Percentiles rank a stretch among this genome's conserved stretches.
Conservation (phyloP, 768 basidiomycete genomes). For the Phaeotremella skinneri region DNA sequence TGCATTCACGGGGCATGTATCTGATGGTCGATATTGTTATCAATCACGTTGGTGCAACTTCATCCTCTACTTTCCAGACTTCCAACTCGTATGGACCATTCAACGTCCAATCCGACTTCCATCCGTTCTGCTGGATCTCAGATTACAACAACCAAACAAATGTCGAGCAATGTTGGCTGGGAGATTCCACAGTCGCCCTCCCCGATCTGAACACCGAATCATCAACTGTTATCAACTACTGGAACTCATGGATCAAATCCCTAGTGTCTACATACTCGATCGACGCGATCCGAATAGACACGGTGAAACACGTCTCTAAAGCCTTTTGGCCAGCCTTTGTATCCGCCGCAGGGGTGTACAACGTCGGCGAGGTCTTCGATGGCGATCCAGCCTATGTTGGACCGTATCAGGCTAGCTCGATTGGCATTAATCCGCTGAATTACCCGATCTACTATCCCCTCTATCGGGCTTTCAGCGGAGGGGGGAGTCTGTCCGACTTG, state of each 20-base stretch:
- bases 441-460: constrained; percentile 51
- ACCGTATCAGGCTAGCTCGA: constrained; percentile 42
- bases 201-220: constrained; percentile 77
- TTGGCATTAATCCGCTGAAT: constrained; percentile 47
- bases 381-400: constrained; percentile 45
- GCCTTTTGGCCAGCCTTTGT: constrained; percentile 77
- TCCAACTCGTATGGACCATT: constrained; percentile 37
- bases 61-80: constrained; percentile 61
- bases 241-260: constrained; percentile 66
- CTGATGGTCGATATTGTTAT: constrained; percentile 82
- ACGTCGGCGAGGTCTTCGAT: constrained; percentile 71
- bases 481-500: constrained; percentile 35
- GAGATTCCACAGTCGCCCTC: constrained; percentile 69
- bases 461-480: constrained; percentile 42
- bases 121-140: constrained; percentile 69
- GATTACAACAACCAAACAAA: constrained; percentile 68
- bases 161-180: constrained; percentile 78
- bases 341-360: constrained; percentile 73
- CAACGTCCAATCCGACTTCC: constrained; percentile 62
- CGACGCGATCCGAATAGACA: constrained; percentile 81
- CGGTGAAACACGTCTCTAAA: constrained; percentile 41
- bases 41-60: constrained; percentile 75
- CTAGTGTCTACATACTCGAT: constrained; percentile 70
- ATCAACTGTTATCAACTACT: constrained; percentile 61
- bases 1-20: constrained; percentile 76